Base-by-base conservation (phyloP, 2,329 filamentous ascomycete genomes). In the Aspergillus luchuensis region DNA sequence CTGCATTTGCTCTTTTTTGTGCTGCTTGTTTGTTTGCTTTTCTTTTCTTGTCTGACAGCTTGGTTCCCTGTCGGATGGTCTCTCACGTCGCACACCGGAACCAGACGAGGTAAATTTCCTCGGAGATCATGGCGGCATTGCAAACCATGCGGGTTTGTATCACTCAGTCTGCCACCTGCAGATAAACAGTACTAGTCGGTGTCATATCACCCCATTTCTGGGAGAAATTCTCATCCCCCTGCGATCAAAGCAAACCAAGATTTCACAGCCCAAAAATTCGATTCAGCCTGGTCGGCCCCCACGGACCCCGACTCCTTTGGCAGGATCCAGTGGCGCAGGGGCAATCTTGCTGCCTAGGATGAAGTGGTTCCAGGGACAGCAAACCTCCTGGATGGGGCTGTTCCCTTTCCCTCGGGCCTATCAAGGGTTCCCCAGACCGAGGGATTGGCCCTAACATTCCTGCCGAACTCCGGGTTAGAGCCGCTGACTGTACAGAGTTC, bases 261-360 rank as follows among this genome's bases (percentile, higher is more conserved):
- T 36, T 36, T 36, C 33, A 23, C 13, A 21, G 25, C 47, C 23
- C 47, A 33, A 50, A 6, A 50, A 5, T 50, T 11, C 25, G 30
- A 17, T 15, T 45, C 45, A 50, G 23, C 47, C 47, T 30, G 15
- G 47, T 19, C 30, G 47, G 47, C 47, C 47, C 47, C 47, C 25
- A 30, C n/a, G 19, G 11, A 23, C 1, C 17, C 11, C 19, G 19
- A 15, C 4, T 30, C 28, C 28, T 30, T 15, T 5, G 33, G 33
- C 11, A 13, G 41, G 41, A 28, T 10, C 23, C 15, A 6, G 39
- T 49, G 45, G 45, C 45, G 47, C 47, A 50, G 25, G 47, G 23
- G 23, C 45, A 49, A 49, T 50, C n/a, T n/a, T 50, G 47, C 47
- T 50, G 47, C 47, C 47, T 50, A 50, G 47, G 33, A 36, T 36